phyloP scores from a whole-genome alignment of 129 eudicot species.

The Ambrosia trifida region DNA sequence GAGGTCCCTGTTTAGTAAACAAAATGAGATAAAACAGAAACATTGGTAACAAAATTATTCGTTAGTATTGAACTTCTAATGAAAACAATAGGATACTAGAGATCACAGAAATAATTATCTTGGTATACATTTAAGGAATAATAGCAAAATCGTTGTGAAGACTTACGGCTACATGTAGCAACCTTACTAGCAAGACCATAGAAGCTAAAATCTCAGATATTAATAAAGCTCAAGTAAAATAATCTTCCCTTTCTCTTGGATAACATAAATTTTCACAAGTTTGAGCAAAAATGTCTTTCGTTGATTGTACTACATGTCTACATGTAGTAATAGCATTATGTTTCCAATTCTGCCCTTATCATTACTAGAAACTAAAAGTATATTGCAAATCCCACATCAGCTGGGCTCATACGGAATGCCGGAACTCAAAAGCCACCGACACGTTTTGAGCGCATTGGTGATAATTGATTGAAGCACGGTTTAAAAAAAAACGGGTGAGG shows the following conservation, averaged over 20 bases:
- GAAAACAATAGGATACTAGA: background rate
- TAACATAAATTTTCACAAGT: background rate
- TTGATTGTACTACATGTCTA: background rate
- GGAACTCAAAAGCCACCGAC: no score
- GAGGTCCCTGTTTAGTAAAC: slow-evolving; percentile 66
- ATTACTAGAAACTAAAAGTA: slow-evolving; percentile 10
- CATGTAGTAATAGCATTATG: background rate
- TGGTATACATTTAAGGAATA: background rate
- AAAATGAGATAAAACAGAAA: background rate
- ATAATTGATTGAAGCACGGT: no score
- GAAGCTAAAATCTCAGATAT: background rate
- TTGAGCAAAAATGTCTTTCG: background rate
- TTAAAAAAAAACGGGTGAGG: no score
- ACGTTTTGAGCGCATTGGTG: no score
- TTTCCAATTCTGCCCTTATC: background rate
- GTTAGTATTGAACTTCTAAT: background rate
- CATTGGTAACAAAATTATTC: background rate
- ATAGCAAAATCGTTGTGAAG: slow-evolving; percentile 2
- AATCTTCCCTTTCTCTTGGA: no score
- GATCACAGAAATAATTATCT: background rate
- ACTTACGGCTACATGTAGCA: slow-evolving; percentile 6
- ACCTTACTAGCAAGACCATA: background rate
- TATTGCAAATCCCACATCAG: no score
- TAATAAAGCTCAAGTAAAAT: no score
- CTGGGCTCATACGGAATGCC: no score